Base-by-base conservation (phyloP, 2,329 filamentous ascomycete genomes). In the Trichoderma semiorbis region DNA sequence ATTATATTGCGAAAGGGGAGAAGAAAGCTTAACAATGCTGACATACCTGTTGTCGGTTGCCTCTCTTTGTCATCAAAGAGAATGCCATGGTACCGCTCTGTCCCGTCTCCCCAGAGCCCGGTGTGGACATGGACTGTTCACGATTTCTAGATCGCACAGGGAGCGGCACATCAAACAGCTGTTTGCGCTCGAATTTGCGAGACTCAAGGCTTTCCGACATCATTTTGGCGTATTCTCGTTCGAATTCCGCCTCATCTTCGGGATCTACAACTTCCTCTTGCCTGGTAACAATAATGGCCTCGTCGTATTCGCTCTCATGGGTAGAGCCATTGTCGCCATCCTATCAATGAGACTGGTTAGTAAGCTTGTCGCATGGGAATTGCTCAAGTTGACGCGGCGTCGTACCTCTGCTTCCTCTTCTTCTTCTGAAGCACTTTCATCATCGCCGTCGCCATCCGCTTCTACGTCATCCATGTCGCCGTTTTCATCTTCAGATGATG, bases 191-290 rank as follows among this genome's bases (percentile, higher is more conserved):
- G 76, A 97, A 97, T 78, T 97, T 98, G 76, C 96, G 90, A 5
- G 95, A 97, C 76, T 99, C 96, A 77, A 97, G 85, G 83, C 95
- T 98, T 81, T 99, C 96, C 65, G 95, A 89, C 95, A 99, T 98
- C 89, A 99, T 93, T 82, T 97, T 98, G 47, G 96, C 95, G 80
- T 97, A 96, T 82, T 98, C 96, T 77, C 95, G 93, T 79, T 99
- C 97, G 79, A 99, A 99, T 55, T 99, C 96, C 7, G 95, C 96
- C 78, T 99, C 96, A 53, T 92, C 94, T 82, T 98, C 95, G 0
- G 95, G 95, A 75, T 99, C 95, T 71, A 95, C 88, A 76, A 95
- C 89, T 79, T 98, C 94, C 80, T 97, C 93, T 78, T 95, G 92
- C 73, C 95, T 91, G 58, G 94, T 97, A 62, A 99, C 95, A 57